Evolutionary conservation across 1,284 basidiomycete genomes (phyloP).

Genomic region (Fomitopsis schrenkii): DNA sequence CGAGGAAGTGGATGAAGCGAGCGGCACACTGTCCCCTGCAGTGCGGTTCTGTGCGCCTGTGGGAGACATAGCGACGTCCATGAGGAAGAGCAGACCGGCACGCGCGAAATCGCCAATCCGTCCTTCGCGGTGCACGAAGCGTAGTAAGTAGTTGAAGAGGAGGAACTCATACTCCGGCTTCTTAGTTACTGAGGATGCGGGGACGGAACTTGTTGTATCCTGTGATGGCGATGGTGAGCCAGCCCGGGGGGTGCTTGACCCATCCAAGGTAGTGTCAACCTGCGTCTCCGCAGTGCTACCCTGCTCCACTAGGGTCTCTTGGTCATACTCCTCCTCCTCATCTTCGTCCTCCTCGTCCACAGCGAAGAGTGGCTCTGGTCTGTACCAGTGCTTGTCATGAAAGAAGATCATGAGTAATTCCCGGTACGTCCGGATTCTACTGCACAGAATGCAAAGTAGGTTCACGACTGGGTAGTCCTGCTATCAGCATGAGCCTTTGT

Average conservation of each 20-base stretch:
- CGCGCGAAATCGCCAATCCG: slow-evolving; percentile 92
- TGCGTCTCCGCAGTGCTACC: not conserved
- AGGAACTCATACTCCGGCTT: slow-evolving; percentile 93
- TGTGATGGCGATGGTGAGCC: slow-evolving; percentile 60
- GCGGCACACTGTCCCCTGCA: slow-evolving; percentile 27
- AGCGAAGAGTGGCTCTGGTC: slow-evolving; percentile 61
- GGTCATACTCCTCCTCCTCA: slow-evolving; percentile 45
- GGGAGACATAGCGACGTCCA: slow-evolving; percentile 91
- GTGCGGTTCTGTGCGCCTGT: slow-evolving; percentile 43
- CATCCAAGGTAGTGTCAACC: slow-evolving; percentile 25
- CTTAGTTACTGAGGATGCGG: slow-evolving; percentile 39
- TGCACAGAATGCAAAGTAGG: slow-evolving; percentile 86
- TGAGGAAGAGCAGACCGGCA: slow-evolving; percentile 86
- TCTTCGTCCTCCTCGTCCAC: slow-evolving; percentile 68
- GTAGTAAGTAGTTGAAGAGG: slow-evolving; percentile 92
- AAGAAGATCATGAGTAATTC: slow-evolving; percentile 95
- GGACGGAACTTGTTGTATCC: slow-evolving; percentile 50
- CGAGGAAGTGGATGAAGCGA: slow-evolving; percentile 26
- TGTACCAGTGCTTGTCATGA: slow-evolving; percentile 86
- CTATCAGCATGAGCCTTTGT: slow-evolving; percentile 8
- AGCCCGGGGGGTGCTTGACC: slow-evolving; percentile 21
- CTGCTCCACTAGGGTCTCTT: slow-evolving; percentile 20
- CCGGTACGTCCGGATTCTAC: slow-evolving; percentile 83
- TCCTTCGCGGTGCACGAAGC: slow-evolving; percentile 93
- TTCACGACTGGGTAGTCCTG: slow-evolving; percentile 64